Conservation (phyloP, 2,329 filamentous ascomycete species). For the Hirsutella minnesotensis region DNA sequence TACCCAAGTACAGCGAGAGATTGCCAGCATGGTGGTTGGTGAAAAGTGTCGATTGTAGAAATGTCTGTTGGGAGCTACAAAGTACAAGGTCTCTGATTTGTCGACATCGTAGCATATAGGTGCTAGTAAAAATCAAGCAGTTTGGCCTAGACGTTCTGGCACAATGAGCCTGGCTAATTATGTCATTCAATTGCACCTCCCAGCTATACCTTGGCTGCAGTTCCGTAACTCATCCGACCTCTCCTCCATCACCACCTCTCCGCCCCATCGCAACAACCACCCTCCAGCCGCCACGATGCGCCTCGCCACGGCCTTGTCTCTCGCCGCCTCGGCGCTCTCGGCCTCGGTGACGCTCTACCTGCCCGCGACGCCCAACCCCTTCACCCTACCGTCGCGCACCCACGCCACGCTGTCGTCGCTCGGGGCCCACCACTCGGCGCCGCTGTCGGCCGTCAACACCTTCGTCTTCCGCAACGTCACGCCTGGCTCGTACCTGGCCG, state of each 20-base stretch:
- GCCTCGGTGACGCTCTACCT: constrained; percentile 33
- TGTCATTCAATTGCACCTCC: too few species aligned
- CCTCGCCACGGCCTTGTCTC: not conserved
- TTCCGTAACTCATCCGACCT: too few species aligned
- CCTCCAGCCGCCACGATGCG: not conserved
- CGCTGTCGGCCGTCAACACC: constrained; percentile 54
- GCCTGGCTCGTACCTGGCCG: constrained; percentile 66
- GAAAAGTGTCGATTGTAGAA: too few species aligned
- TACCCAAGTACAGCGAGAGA: not conserved
- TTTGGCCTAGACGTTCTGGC: too few species aligned
- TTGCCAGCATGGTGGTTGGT: too few species aligned
- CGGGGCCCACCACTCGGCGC: constrained; percentile 33
- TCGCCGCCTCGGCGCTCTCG: constrained; percentile 20
- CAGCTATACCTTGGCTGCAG: too few species aligned
- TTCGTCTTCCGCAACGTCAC: constrained; percentile 68
- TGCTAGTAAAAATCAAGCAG: too few species aligned
- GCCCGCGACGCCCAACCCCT: constrained; percentile 35
- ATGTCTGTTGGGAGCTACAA: too few species aligned
- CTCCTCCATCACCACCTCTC: not conserved
- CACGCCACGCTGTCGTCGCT: constrained; percentile 47
- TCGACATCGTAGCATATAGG: too few species aligned
- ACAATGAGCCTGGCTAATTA: too few species aligned
- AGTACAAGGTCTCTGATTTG: too few species aligned
- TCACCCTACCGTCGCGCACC: constrained; percentile 50
- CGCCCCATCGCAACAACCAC: too few species aligned